A percentile compares a stretch with the other conserved stretches of the same genome.
phyloP scores from a whole-genome alignment of 768 basidiomycete species.

The Sporobolomyces phaffii region DNA sequence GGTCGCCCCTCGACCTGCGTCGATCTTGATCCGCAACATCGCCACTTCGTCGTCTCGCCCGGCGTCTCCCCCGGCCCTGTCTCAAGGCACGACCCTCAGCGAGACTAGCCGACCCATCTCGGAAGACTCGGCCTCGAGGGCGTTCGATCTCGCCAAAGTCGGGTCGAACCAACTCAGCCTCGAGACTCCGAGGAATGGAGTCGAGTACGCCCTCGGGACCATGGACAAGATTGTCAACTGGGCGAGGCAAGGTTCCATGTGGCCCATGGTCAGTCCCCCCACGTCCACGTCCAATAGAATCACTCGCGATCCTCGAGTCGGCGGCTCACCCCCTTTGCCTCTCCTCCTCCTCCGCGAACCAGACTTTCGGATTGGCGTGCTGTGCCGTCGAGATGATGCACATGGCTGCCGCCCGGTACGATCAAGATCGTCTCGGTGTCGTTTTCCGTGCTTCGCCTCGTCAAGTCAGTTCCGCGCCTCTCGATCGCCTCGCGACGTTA shows the following conservation, averaged over 20 bases:
- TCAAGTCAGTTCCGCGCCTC: conserved; percentile 35
- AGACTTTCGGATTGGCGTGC: conserved; percentile 75
- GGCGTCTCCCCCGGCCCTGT: conserved; percentile 1
- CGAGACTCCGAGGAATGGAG: conserved; percentile 81
- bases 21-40: conserved; percentile 20
- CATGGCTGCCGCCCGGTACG: conserved; percentile 98
- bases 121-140: conserved; percentile 12
- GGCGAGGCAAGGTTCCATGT: conserved; percentile 96
- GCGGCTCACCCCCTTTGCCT: conserved; percentile 1
- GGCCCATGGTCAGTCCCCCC: conserved; percentile 86
- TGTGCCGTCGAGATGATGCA: conserved; percentile 99
- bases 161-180: conserved; percentile 47
- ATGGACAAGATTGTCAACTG: conserved; percentile 95
- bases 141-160: conserved; percentile 33
- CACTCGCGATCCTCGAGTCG: background rate
- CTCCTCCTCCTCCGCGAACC: too few relatives aligned
- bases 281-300: conserved; percentile 14
- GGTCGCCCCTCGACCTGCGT: conserved; percentile 12
- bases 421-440: conserved; percentile 93
- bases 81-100: background rate
- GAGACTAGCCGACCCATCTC: background rate
- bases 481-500: background rate
- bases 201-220: conserved; percentile 96
- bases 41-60: conserved; percentile 23
- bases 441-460: conserved; percentile 99